These are phyloP conservation scores for Leishmania tarentolae DNA, from an alignment of 208 protist species.

Conservation along the genomic window DNA sequence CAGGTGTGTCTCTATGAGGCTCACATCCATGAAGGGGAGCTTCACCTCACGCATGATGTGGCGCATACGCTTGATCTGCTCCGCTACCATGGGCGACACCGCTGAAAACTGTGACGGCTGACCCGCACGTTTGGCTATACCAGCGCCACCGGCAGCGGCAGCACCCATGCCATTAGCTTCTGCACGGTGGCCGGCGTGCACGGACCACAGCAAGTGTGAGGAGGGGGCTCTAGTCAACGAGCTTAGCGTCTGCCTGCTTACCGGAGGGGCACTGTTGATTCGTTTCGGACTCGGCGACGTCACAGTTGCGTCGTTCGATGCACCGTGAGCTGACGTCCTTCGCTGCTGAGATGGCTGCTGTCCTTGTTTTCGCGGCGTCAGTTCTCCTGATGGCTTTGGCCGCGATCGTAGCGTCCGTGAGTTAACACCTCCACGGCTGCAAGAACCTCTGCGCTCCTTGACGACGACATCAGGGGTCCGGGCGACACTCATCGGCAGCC, in stretches of 20 bases:
- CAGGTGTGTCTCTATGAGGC: constrained; percentile 9
- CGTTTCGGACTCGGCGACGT: not conserved
- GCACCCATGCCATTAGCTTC: not conserved
- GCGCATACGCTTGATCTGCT: constrained; percentile 9
- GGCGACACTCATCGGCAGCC: not conserved
- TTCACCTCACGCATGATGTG: constrained; percentile 16
- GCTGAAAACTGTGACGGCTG: not conserved
- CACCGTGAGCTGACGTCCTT: not conserved
- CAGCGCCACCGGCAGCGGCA: not conserved
- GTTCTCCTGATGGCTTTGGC: not conserved
- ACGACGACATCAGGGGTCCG: not conserved
- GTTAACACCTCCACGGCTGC: not conserved
- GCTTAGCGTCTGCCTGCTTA: not conserved
- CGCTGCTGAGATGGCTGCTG: not conserved
- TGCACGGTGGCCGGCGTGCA: not conserved
- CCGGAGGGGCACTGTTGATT: not conserved
- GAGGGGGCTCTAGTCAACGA: not conserved
- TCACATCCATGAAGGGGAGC: constrained; percentile 18
- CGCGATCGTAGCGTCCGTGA: not conserved
- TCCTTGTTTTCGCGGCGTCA: not conserved
- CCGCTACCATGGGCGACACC: not conserved
- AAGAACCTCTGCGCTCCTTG: not conserved
- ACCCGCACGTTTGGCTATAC: not conserved
- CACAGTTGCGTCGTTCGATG: not conserved
- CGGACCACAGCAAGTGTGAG: not conserved